Base-by-base conservation (phyloP, 2,329 filamentous ascomycete species). In the Botryosphaeria dothidea region DNA sequence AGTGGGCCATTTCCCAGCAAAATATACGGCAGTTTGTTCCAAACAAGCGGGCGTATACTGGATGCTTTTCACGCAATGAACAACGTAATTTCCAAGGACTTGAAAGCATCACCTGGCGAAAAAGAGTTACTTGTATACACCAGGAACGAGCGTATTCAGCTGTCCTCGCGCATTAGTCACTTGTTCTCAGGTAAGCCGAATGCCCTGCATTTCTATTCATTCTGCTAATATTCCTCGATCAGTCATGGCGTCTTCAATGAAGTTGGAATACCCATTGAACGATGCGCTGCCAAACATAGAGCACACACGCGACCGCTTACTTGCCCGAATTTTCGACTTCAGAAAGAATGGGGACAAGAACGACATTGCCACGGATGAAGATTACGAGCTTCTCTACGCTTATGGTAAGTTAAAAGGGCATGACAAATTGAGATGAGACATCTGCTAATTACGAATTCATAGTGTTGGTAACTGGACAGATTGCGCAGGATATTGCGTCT, bases 61-160 rank as follows among this genome's bases (percentile, higher is more conserved):
- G 93, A 97, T 77, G 90, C 92, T 41, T 97, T 99, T 77, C 93
- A 98, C 73, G 92, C 93, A 60, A 97, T 99, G 92, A 96, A 94
- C 68, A 87, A 97, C 11, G 89, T 97, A 67, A 93, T 96, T 41
- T 85, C 91, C 73, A 94, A 93, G 72, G 91, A 94, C 66, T 82
- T 89, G 11, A 85, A 86, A 41, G 86, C 92, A 1, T 92, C 89
- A 2, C 86, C 90, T 27, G 93, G 94, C 3, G 94, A 98, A 79
- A 88, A 90, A 64, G 89, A 90, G 8, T 85, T 98, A 41, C 81
- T 99, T 41, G 84, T 86, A 67, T 93, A 91, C 75, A 98, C 95
- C 1, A 84, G 87, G 4, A 82, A 86, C 8, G 94, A 99, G 78
- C 87, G 95, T 62, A 86, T 85, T 9, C 88, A 93, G 67, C 84